These are phyloP conservation scores for Coccomyxa subellipsoidea DNA, from an alignment of 163 green algal species.

Conservation along the genomic window DNA sequence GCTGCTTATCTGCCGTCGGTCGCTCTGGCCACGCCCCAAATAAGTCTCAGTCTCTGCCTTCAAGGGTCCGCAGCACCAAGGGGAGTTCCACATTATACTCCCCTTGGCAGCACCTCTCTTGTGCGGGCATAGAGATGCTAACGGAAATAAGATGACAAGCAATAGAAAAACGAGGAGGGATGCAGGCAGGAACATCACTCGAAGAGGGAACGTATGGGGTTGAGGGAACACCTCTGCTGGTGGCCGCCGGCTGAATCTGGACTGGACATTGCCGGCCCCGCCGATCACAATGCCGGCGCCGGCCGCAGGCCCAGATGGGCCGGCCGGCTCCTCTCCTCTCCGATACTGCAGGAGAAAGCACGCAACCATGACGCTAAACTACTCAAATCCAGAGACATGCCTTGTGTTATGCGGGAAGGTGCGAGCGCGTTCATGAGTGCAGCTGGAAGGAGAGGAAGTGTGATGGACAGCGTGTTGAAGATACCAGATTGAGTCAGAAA, in stretches of 20 bases:
- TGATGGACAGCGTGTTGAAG: too few species aligned
- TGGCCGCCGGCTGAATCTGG: slow-evolving; percentile 12
- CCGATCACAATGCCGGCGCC: slow-evolving; percentile 25
- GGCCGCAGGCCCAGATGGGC: neutral
- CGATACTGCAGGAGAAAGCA: neutral
- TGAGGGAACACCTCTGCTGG: neutral
- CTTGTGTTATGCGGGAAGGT: too few species aligned
- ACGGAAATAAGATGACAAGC: neutral
- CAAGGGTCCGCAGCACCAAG: too few species aligned
- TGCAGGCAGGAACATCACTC: neutral
- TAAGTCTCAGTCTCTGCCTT: too few species aligned
- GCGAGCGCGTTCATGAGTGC: too few species aligned
- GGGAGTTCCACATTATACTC: too few species aligned
- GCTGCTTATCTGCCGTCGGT: slow-evolving; percentile 5
- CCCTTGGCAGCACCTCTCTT: too few species aligned
- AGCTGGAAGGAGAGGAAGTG: too few species aligned
- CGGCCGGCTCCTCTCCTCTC: neutral
- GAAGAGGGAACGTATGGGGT: neutral
- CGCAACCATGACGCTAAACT: too few species aligned
- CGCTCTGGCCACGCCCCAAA: neutral
- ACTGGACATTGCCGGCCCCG: slow-evolving; percentile 17
- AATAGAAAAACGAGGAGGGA: neutral
- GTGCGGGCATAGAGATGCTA: too few species aligned
- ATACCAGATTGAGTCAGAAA: too few species aligned
- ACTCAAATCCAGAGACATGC: too few species aligned